Evolutionary conservation across 495 filamentous ascomycete genomes (phyloP).

Genomic region (Neurospora terricola): DNA sequence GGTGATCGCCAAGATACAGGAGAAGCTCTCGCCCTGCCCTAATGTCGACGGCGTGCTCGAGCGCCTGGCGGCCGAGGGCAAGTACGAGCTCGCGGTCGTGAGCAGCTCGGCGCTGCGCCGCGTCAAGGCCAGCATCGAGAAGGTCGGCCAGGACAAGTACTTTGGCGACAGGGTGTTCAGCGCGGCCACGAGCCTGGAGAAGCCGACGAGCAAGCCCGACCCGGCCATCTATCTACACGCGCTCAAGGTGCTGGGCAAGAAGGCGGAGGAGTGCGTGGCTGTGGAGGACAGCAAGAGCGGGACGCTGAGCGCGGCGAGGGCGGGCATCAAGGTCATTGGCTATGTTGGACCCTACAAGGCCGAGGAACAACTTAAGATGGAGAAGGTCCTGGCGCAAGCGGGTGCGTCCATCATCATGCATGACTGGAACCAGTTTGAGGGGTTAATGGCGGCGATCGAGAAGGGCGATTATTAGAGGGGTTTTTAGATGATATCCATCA

Average conservation of each 20-base stretch:
- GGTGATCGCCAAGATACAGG: slow-evolving; percentile 77
- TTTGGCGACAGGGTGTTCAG: slow-evolving; percentile 74
- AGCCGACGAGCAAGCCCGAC: slow-evolving; percentile 83
- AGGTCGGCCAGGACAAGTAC: slow-evolving; percentile 70
- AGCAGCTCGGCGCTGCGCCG: slow-evolving; percentile 69
- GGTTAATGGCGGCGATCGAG: slow-evolving; percentile 59
- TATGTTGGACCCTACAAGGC: slow-evolving; percentile 78
- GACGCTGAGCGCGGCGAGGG: slow-evolving; percentile 67
- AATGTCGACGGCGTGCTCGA: slow-evolving; percentile 61
- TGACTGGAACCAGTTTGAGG: slow-evolving; percentile 74
- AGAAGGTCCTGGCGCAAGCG: slow-evolving; percentile 53
- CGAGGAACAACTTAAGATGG: slow-evolving; percentile 66
- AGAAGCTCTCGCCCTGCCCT: slow-evolving; percentile 55
- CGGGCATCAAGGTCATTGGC: slow-evolving; percentile 73
- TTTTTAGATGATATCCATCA: slow-evolving; percentile 2
- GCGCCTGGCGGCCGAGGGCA: slow-evolving; percentile 47
- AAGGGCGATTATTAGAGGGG: slow-evolving; percentile 14
- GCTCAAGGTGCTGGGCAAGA: slow-evolving; percentile 63
- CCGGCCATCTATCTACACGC: slow-evolving; percentile 86
- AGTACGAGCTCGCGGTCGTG: slow-evolving; percentile 77
- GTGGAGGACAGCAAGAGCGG: slow-evolving; percentile 89
- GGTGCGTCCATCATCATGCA: slow-evolving; percentile 72
- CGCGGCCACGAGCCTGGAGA: slow-evolving; percentile 67
- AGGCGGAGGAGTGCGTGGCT: slow-evolving; percentile 65
- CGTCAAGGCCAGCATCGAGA: slow-evolving; percentile 70